These are phyloP conservation scores for Aureobasidium sp. DNA, from an alignment of 2,329 filamentous ascomycete species.

Conservation along the genomic window DNA sequence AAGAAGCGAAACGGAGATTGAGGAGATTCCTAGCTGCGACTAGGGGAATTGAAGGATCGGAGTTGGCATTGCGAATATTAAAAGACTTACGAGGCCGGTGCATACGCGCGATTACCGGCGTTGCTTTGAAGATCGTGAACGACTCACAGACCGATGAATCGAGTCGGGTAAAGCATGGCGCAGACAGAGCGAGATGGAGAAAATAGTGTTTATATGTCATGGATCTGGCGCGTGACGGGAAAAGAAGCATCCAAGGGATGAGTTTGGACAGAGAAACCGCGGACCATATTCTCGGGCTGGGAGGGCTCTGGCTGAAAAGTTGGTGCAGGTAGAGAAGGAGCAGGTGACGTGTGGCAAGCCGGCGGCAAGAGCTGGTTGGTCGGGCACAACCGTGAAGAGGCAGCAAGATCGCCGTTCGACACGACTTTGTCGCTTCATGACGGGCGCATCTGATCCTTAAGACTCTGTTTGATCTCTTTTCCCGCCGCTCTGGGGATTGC, in stretches of 20 bases:
- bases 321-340: conserved; percentile 3
- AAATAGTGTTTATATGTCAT: background rate
- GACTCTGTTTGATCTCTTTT: conserved; percentile 4
- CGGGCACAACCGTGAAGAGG: conserved; percentile 6
- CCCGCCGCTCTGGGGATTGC: background rate
- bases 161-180: background rate
- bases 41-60: conserved; percentile 3
- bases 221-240: background rate
- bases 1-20: background rate
- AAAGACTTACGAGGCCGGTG: conserved; percentile 8
- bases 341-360: conserved; percentile 4
- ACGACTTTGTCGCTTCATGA: conserved; percentile 6
- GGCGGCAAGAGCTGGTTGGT: conserved; percentile 5
- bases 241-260: background rate
- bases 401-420: conserved; percentile 6
- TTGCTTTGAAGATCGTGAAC: background rate
- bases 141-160: background rate
- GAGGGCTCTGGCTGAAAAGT: background rate
- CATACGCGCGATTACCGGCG: background rate
- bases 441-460: conserved; percentile 11
- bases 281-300: conserved; percentile 5
- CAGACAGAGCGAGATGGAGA: background rate
- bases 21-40: background rate
- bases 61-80: background rate
- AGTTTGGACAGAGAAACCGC: background rate